Conservation (phyloP, 2,329 filamentous ascomycete species). For the Hirsutella thompsonii region DNA sequence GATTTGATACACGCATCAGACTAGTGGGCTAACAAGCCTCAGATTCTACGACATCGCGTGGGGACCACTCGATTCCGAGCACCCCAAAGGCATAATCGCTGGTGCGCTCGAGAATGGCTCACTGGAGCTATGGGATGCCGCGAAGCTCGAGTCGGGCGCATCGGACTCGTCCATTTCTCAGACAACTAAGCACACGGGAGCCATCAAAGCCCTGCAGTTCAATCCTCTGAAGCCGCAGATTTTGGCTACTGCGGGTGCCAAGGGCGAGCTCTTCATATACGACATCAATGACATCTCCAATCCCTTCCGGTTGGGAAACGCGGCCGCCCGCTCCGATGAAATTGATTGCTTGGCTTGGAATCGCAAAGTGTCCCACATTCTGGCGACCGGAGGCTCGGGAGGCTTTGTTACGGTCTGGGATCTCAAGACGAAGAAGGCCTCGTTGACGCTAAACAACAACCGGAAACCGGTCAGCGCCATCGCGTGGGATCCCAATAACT, state of each 20-base stretch:
- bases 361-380: conserved; percentile 90
- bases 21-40: conserved; percentile 7
- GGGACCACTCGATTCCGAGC: conserved; percentile 67
- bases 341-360: conserved; percentile 98
- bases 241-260: conserved; percentile 81
- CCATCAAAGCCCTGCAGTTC: conserved; percentile 93
- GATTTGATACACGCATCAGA: not conserved
- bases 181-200: conserved; percentile 79
- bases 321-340: conserved; percentile 81
- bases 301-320: conserved; percentile 78
- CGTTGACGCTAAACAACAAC: conserved; percentile 87
- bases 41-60: conserved; percentile 98
- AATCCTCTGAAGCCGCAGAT: conserved; percentile 87
- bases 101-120: conserved; percentile 91
- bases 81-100: conserved; percentile 80
- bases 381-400: conserved; percentile 84
- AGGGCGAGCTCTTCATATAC: conserved; percentile 93
- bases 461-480: conserved; percentile 91
- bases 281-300: conserved; percentile 83
- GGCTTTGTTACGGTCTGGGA: conserved; percentile 99
- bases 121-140: conserved; percentile 87
- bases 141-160: conserved; percentile 43
- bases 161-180: conserved; percentile 72
- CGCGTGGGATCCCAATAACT: conserved; percentile 92
- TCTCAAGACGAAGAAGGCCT: conserved; percentile 94